Evolutionary conservation across 1,139 yeast genomes (phyloP), one percentile per base, ranked within the genome.

Genomic region (Sugiyamaella novakii): DNA sequence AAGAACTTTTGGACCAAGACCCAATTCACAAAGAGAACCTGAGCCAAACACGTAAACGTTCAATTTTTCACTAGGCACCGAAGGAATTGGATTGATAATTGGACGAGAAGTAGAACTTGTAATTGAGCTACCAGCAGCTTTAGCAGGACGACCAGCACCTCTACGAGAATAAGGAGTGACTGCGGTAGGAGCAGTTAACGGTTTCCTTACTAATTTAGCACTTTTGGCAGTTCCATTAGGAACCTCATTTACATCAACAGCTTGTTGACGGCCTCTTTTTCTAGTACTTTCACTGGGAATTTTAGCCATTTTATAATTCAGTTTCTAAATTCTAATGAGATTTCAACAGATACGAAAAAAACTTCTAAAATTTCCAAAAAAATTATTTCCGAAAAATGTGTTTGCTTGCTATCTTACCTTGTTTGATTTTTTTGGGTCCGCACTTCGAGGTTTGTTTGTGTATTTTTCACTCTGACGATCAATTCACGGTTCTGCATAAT

Each of bases 1-100:
- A 56, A 89, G 88, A 33, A 87, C 92, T 55, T 77, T 83, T 10
- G 98, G 97, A 0, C 98, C 99, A 12, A 92, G 74, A 1, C 98
- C 99, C 30, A 92, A 74, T 65, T 94, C 98, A 73, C 97, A 89
- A 91, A 92, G 91, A 1, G 96, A 83, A 1, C 98, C 98, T 1
- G 95, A 80, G 28, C 99, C 99, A 85, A 95, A 92, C 33, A 87
- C 95, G 65, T 86, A 92, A 1, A 92, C 75, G 61, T 88, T 94
- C 47, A 91, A 71, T 14, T 77, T 77, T 29, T 74, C 70, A 1
- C 74, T 59, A 55, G 74, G 77, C 24, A 71, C 62, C 5, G 49
- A 37, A 5, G 80, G 80, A 34, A 65, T 59, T 15, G 46, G 53
- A 25, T 49, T 59, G 22, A 58, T 30, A 14, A 53, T 38, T 5